Evolutionary conservation across 306 rosid species (phyloP), one percentile per base, ranked within the genome.

Genomic region (Quercus berberidifolia): DNA sequence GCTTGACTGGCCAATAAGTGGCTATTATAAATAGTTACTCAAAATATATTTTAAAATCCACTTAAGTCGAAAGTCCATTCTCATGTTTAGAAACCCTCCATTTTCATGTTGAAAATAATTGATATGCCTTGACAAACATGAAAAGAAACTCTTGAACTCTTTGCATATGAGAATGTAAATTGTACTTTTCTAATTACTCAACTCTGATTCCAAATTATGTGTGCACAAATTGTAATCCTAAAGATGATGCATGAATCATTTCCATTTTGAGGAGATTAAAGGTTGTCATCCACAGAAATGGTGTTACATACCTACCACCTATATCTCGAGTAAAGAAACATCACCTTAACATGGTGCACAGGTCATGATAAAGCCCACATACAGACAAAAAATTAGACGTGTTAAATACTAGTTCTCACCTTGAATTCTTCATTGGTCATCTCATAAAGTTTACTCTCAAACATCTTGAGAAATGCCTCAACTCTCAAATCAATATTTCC

Each of bases 341-440:
- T 12, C 4, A 70, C 13, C 56, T 21, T 49, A 5, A 70, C 5
- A 43, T 17, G 11, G 41, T 23, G 57, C 35, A 38, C 57, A 38
- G 33, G 74, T 70, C 19, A 77, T 51, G 55, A 79, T 19, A 41
- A 68, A 21, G 15, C 20, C 33, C 33, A 19, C n/a, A 15, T 19
- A 71, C 8, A 23, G 74, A 73, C 49, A 84, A 62, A 78, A 41
- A 17, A 74, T 52, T 26, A 75, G 41, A 23, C 65, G 49, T 68
- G 74, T 49, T 52, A 73, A 31, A 49, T 71, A 57, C 52, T 49
- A 75, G 5, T 31, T 77, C 87, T 86, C 72, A 93, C 99, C 96
- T 93, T 85, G 88, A 95, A 95, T 72, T 93, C 99, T 26, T 95
- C 97, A 79, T 11, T 28, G 26, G 99, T 84, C 96, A 95, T 87